phyloP scores from a whole-genome alignment of 306 rosid genomes.

The Bauhinia variegata region DNA sequence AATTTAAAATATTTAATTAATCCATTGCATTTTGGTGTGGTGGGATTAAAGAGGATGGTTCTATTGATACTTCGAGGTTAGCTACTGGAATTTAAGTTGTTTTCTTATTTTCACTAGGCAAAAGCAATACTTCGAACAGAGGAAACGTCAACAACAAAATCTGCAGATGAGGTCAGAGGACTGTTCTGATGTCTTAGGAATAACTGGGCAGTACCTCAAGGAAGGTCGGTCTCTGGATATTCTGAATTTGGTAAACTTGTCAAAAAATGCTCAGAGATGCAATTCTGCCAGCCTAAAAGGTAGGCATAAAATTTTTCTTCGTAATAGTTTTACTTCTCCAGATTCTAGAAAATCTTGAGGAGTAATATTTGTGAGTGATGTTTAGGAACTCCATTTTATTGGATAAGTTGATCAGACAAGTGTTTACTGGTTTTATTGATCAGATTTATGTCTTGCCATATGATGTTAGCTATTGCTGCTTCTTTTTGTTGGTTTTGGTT shows the following conservation, averaged over 20 bases:
- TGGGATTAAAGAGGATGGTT: conserved; percentile 20
- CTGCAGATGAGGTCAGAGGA: conserved; percentile 54
- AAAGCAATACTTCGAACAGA: conserved; percentile 94
- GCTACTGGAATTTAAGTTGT: conserved; percentile 15
- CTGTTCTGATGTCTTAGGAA: conserved; percentile 38
- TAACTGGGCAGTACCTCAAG: conserved; percentile 46
- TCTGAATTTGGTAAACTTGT: conserved; percentile 74
- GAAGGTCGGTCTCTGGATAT: conserved; percentile 78
- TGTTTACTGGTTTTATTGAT: conserved; percentile 3
- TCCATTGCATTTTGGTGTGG: conserved; percentile 18
- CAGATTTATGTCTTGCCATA: conserved; percentile 16
- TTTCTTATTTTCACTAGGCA: conserved; percentile 59
- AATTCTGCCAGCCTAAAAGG: conserved; percentile 50
- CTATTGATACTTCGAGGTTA: conserved; percentile 18
- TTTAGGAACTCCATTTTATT: conserved; percentile 5
- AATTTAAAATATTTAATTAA: conserved; percentile 5
- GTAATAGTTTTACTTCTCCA: not conserved
- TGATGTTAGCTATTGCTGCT: conserved; percentile 15
- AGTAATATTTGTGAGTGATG: not conserved
- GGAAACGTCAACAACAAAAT: conserved; percentile 70
- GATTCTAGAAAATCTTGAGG: conserved; percentile 28
- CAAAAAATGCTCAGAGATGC: conserved; percentile 50
- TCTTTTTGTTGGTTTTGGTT: conserved; percentile 34
- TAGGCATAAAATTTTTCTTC: conserved; percentile 37
- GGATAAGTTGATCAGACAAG: not conserved